Conservation (phyloP, 1,139 yeast species). For the Debaryomycetaceae sp. region DNA sequence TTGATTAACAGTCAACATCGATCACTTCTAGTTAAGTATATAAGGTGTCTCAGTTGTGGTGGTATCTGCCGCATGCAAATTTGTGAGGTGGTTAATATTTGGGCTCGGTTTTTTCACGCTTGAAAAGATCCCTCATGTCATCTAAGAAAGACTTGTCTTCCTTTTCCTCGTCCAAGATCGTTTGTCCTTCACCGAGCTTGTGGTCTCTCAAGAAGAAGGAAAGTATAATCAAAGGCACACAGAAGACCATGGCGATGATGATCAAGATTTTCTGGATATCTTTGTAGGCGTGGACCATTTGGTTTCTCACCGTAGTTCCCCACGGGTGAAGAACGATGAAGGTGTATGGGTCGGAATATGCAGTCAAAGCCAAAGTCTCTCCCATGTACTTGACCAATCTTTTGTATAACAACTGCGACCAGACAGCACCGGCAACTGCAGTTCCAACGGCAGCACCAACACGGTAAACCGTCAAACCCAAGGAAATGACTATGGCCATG, state of each 20-base stretch:
- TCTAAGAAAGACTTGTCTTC: neutral
- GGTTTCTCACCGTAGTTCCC: conserved; percentile 54
- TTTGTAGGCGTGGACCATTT: conserved; percentile 51
- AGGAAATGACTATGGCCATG: conserved; percentile 34
- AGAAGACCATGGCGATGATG: conserved; percentile 51
- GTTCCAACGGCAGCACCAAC: conserved; percentile 34
- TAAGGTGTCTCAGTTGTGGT: no score
- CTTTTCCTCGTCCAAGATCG: neutral
- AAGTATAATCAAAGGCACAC: conserved; percentile 44
- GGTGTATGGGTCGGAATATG: conserved; percentile 47
- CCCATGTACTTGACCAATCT: conserved; percentile 17
- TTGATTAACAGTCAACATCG: no score
- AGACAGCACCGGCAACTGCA: conserved; percentile 35
- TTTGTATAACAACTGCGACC: conserved; percentile 27
- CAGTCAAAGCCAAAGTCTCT: conserved; percentile 29
- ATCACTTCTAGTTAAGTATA: no score
- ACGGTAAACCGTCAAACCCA: conserved; percentile 29
- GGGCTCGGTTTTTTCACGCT: neutral
- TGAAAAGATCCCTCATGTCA: neutral
- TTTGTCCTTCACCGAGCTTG: conserved; percentile 21
- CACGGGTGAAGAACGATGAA: conserved; percentile 45
- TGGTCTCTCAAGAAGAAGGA: conserved; percentile 51
- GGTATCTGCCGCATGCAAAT: no score
- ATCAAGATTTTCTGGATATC: conserved; percentile 52
- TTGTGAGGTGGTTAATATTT: no score